Evolutionary conservation across 2,329 filamentous ascomycete genomes (phyloP).

Genomic region (Aaosphaeria arxii): DNA sequence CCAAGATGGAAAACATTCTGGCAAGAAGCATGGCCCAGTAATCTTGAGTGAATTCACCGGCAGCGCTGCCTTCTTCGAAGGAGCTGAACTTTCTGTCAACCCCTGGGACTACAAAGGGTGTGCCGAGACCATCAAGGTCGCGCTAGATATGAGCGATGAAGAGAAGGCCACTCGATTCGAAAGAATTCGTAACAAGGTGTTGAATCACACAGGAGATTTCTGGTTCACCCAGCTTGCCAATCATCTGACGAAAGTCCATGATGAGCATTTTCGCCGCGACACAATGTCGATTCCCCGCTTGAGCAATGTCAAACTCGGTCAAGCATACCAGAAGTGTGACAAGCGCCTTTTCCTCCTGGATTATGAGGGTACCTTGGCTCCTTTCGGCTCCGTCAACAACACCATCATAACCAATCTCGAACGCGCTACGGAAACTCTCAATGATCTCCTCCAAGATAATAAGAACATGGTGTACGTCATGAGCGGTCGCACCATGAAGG

Average conservation of each 20-base stretch:
- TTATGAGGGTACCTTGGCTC: conserved; percentile 89
- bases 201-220: conserved; percentile 76
- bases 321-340: conserved; percentile 64
- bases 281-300: conserved; percentile 84
- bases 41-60: conserved; percentile 96
- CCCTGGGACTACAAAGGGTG: conserved; percentile 93
- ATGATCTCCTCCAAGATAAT: conserved; percentile 75
- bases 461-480: conserved; percentile 90
- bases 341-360: conserved; percentile 84
- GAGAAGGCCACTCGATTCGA: conserved; percentile 75
- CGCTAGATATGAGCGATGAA: conserved; percentile 73
- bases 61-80: conserved; percentile 79
- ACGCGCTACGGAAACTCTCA: conserved; percentile 77
- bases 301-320: conserved; percentile 62
- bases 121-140: conserved; percentile 78
- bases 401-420: conserved; percentile 85
- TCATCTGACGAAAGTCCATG: conserved; percentile 71
- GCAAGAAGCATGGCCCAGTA: conserved; percentile 80
- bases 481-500: conserved; percentile 83
- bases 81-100: conserved; percentile 81
- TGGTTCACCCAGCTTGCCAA: conserved; percentile 79
- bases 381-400: conserved; percentile 78
- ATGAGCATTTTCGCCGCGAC: conserved; percentile 80
- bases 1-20: conserved; percentile 73
- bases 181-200: conserved; percentile 69